Evolutionary conservation across 2,329 filamentous ascomycete species (phyloP).

Genomic region (Alternaria brassicicola): DNA sequence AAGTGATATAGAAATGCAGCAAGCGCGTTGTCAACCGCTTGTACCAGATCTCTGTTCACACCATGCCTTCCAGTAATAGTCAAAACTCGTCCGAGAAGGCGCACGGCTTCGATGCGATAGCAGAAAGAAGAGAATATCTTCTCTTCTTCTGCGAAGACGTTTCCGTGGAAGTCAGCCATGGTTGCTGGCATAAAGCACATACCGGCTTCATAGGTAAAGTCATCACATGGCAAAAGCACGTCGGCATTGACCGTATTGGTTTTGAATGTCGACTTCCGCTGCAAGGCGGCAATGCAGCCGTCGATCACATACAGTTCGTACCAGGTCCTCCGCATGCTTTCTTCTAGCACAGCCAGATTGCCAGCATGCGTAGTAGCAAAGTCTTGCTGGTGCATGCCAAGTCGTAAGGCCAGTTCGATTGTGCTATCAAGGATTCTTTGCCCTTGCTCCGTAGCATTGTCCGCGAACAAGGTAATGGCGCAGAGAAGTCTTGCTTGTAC

Average conservation of each 20-base stretch:
- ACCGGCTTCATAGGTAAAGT: slow-evolving; percentile 60
- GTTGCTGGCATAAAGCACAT: slow-evolving; percentile 46
- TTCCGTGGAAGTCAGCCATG: slow-evolving; percentile 75
- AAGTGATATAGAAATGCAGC: slow-evolving; percentile 78
- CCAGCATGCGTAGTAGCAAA: slow-evolving; percentile 68
- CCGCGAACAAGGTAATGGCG: slow-evolving; percentile 75
- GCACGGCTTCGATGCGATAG: slow-evolving; percentile 78
- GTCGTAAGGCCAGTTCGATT: slow-evolving; percentile 72
- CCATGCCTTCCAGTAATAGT: slow-evolving; percentile 38
- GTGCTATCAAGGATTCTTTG: slow-evolving; percentile 67
- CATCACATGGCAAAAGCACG: slow-evolving; percentile 78
- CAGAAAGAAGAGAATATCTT: slow-evolving; percentile 78
- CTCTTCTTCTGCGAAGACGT: slow-evolving; percentile 71
- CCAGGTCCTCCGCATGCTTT: slow-evolving; percentile 85
- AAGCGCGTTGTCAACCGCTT: slow-evolving; percentile 63
- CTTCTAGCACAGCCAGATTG: slow-evolving; percentile 69
- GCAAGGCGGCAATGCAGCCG: slow-evolving; percentile 79
- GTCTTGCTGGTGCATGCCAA: slow-evolving; percentile 72
- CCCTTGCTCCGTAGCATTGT: slow-evolving; percentile 69
- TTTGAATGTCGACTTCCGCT: slow-evolving; percentile 68
- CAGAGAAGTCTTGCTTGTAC: slow-evolving; percentile 78
- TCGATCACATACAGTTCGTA: slow-evolving; percentile 81
- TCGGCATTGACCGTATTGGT: slow-evolving; percentile 69
- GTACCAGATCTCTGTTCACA: slow-evolving; percentile 49
- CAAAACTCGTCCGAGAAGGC: slow-evolving; percentile 77